Percentiles rank a stretch among this genome's conserved stretches.
Conservation (phyloP, 2,329 filamentous ascomycete species). For the Xylariaceae sp. region DNA sequence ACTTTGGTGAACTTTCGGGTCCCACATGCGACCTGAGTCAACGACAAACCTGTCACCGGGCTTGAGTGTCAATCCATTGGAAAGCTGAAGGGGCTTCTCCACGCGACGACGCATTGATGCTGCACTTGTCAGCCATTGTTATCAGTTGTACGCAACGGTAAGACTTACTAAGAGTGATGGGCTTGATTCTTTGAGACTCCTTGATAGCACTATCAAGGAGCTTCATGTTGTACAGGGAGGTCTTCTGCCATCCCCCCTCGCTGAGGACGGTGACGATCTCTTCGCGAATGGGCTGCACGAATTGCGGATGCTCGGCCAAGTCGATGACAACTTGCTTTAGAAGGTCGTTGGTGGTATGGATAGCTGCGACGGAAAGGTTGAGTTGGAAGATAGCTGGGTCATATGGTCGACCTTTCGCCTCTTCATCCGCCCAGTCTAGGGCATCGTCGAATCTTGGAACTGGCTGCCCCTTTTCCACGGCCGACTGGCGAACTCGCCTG, state of each 20-base stretch:
- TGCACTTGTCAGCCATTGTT: constrained; percentile 1
- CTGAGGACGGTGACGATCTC: constrained; percentile 31
- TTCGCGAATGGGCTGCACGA: constrained; percentile 36
- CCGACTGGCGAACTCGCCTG: constrained; percentile 7
- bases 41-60: constrained; percentile 18
- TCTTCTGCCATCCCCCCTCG: constrained; percentile 18
- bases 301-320: constrained; percentile 35
- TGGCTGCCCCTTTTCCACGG: constrained; percentile 10
- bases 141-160: constrained; percentile 1
- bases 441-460: constrained; percentile 26
- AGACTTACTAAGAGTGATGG: constrained; percentile 17
- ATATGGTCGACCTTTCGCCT: constrained; percentile 21
- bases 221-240: constrained; percentile 25
- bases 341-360: constrained; percentile 32
- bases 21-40: constrained; percentile 18
- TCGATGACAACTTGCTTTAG: constrained; percentile 34
- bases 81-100: constrained; percentile 10
- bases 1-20: constrained; percentile 17
- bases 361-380: constrained; percentile 26
- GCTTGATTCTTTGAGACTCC: constrained; percentile 29
- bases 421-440: constrained; percentile 35
- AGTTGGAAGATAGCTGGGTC: constrained; percentile 27
- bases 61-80: constrained; percentile 17
- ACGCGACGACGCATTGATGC: constrained; percentile 18
- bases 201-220: constrained; percentile 34